phyloP scores from a whole-genome alignment of 208 protist genomes.

The Trypanosoma melophagium region DNA sequence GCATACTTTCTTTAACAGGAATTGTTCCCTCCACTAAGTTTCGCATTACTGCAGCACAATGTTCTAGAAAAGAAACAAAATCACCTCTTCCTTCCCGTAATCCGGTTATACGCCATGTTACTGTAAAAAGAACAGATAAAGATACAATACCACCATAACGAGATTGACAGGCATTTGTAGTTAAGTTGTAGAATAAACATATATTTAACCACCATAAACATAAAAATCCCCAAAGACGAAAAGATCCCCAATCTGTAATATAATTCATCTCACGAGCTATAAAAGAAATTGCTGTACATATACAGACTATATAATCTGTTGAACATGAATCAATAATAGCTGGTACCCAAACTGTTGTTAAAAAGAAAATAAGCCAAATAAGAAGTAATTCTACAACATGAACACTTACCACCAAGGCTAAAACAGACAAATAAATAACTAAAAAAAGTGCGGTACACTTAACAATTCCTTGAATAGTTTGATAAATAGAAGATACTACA shows the following conservation, averaged over 20 bases:
- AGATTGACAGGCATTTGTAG: constrained; percentile 37
- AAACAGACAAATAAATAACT: constrained; percentile 50
- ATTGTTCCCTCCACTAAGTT: constrained; percentile 13
- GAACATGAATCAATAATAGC: constrained; percentile 81
- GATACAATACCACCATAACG: constrained; percentile 59
- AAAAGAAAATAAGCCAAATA: constrained; percentile 78
- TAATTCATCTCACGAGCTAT: constrained; percentile 49
- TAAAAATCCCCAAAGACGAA: constrained; percentile 50
- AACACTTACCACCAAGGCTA: constrained; percentile 82
- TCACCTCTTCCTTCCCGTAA: constrained; percentile 11
- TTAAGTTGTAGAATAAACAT: constrained; percentile 37
- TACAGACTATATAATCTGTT: constrained; percentile 63
- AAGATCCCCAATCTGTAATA: constrained; percentile 28
- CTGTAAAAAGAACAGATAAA: constrained; percentile 10
- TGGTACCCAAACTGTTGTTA: constrained; percentile 80
- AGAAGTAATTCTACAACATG: constrained; percentile 85
- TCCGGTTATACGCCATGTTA: constrained; percentile 17
- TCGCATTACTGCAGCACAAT: neutral
- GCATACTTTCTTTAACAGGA: neutral
- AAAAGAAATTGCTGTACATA: constrained; percentile 40
- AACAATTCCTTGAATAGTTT: constrained; percentile 48
- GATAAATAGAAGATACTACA: constrained; percentile 38
- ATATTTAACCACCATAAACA: constrained; percentile 68
- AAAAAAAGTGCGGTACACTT: constrained; percentile 57
- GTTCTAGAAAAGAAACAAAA: constrained; percentile 21